Base-by-base conservation (phyloP, 371 early-diverging fungal species). In the Lichtheimia ramosa region DNA sequence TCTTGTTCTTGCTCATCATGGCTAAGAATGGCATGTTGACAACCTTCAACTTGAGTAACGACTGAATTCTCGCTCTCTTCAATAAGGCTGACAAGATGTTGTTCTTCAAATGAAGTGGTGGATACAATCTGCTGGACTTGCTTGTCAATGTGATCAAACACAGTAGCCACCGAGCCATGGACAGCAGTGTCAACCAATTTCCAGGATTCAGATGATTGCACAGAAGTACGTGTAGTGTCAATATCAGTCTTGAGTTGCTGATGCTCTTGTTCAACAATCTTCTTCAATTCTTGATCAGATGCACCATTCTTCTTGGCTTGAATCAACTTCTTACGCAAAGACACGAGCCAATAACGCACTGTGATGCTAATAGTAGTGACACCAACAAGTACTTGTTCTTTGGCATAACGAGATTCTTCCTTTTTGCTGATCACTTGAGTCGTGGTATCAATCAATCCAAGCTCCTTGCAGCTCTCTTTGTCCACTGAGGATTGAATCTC, bases 251-350 rank as follows among this genome's bases (percentile, higher is more conserved):
- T 23, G 14, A 75, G 66, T 41, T 71, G 48, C 27, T 75, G 56
- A 20, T 64, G 72, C 15, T 65, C 58, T 7, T 60, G 48, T 25
- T 69, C 53, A 50, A 72, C 25, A 14, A 75, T 48, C 34, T 49
- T 34, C 15, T 63, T 54, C 14, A 75, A 63, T 20, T 75, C 72
- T 21, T 75, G 64, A n/a, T 71, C 70, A 20, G 75, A 71, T 21
- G 64, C 65, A 18, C 75, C 72, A 21, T 62, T 63, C 56, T 62
- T 57, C 53, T 58, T 61, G 16, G 75, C 75, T n/a, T 43, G 18
- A 12, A 61, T 34, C 23, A 75, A 58, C 12, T 63, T 51, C 16
- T 56, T 52, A 25, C 64, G 65, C 23, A 75, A 42, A 4, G 52
- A 59, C 39, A 68, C 58, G 10, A 72, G 49, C 72, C 72, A 75